These are phyloP conservation scores for Cryptococcus hybrid DNA, from an alignment of 1,284 basidiomycete species.

Conservation along the genomic window DNA sequence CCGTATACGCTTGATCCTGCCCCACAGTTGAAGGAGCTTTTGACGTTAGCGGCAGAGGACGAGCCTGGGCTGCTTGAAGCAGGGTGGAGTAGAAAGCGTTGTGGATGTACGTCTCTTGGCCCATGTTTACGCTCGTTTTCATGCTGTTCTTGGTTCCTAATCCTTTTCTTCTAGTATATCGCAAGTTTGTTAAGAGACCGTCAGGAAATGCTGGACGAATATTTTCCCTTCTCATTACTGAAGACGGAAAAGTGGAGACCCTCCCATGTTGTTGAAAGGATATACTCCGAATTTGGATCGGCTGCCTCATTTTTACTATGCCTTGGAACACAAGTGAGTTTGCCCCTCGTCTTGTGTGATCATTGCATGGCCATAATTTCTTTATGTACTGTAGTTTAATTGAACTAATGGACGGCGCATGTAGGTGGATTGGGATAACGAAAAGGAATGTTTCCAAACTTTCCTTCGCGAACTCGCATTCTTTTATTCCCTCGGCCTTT, in stretches of 20 bases:
- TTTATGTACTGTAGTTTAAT: too few species aligned
- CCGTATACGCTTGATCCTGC: slow-evolving; percentile 77
- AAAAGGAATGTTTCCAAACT: slow-evolving; percentile 78
- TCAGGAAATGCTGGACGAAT: slow-evolving; percentile 86
- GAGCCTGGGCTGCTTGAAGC: slow-evolving; percentile 54
- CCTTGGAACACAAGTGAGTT: slow-evolving; percentile 71
- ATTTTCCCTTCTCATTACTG: slow-evolving; percentile 72
- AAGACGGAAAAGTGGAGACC: slow-evolving; percentile 64
- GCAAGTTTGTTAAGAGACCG: slow-evolving; percentile 49
- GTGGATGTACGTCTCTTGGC: slow-evolving; percentile 58
- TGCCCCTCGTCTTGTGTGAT: background rate
- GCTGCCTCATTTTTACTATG: slow-evolving; percentile 82
- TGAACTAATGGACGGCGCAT: slow-evolving; percentile 6
- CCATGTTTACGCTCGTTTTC: background rate
- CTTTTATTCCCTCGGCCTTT: slow-evolving; percentile 70
- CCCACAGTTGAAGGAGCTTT: slow-evolving; percentile 66
- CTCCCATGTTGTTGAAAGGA: slow-evolving; percentile 80
- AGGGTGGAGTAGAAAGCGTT: slow-evolving; percentile 55
- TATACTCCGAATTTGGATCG: slow-evolving; percentile 84
- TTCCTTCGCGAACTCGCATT: slow-evolving; percentile 87
- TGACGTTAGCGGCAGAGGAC: slow-evolving; percentile 74
- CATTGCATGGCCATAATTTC: background rate
- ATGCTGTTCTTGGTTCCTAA: background rate
- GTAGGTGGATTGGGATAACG: slow-evolving; percentile 83
- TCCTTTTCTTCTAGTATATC: slow-evolving; percentile 22